These are phyloP conservation scores for Eutrema yunnanense DNA, from an alignment of 345 rosid species.

Conservation along the genomic window DNA sequence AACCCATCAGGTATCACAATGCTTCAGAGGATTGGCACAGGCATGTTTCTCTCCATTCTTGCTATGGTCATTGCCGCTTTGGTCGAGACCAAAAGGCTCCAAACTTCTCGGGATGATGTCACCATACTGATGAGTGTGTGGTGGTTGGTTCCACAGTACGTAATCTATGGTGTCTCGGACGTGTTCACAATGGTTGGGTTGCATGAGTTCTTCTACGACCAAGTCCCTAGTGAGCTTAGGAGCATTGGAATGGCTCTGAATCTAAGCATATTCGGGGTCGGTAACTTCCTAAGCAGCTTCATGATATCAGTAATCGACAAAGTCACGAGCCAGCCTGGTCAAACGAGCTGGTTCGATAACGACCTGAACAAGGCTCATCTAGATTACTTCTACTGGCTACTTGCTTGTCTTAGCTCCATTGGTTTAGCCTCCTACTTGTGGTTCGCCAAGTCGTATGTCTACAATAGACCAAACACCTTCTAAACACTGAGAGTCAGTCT, in stretches of 20 bases:
- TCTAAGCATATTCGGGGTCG: slow-evolving; percentile 25
- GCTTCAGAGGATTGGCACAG: slow-evolving; percentile 33
- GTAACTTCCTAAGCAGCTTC: slow-evolving; percentile 32
- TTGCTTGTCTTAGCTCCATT: slow-evolving; percentile 20
- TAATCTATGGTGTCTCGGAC: slow-evolving; percentile 1
- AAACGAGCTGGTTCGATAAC: slow-evolving; percentile 42
- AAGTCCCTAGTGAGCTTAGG: slow-evolving; percentile 24
- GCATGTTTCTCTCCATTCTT: slow-evolving; percentile 18
- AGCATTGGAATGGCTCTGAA: slow-evolving; percentile 29
- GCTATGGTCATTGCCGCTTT: slow-evolving; percentile 31
- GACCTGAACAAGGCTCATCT: slow-evolving; percentile 48
- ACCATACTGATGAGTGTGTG: slow-evolving; percentile 25
- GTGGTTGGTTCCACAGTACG: slow-evolving; percentile 34
- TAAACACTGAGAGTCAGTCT: background rate
- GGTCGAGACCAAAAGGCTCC: slow-evolving; percentile 31
- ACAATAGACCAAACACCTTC: slow-evolving; percentile 7
- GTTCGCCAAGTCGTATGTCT: slow-evolving; percentile 39
- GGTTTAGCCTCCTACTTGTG: slow-evolving; percentile 18
- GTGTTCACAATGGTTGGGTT: slow-evolving; percentile 28
- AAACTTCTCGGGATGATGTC: slow-evolving; percentile 11
- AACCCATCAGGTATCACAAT: slow-evolving; percentile 29
- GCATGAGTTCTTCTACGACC: slow-evolving; percentile 50
- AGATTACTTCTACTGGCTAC: slow-evolving; percentile 48
- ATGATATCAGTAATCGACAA: slow-evolving; percentile 38
- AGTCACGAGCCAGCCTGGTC: slow-evolving; percentile 28